These are phyloP conservation scores for Peterozyma toletana DNA, from an alignment of 805 yeast genomes.

Conservation along the genomic window DNA sequence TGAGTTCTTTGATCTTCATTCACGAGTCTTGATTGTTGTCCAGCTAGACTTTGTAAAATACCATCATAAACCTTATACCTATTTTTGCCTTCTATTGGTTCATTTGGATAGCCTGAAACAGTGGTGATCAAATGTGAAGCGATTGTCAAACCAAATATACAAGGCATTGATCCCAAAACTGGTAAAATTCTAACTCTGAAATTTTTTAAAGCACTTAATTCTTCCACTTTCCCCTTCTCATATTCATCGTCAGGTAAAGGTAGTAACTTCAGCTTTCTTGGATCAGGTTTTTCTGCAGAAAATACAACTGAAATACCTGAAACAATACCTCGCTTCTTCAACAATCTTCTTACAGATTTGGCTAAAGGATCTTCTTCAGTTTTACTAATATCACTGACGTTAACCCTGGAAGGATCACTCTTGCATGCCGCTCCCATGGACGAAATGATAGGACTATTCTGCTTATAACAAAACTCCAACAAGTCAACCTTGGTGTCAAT, in stretches of 20 bases:
- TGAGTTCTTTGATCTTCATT: constrained; percentile 71
- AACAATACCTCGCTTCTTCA: constrained; percentile 71
- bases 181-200: constrained; percentile 94
- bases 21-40: constrained; percentile 78
- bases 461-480: constrained; percentile 59
- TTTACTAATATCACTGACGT: constrained; percentile 79
- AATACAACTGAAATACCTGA: constrained; percentile 81
- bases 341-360: constrained; percentile 75
- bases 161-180: constrained; percentile 95
- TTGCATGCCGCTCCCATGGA: constrained; percentile 98
- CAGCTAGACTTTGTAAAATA: constrained; percentile 74
- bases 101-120: constrained; percentile 84
- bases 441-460: constrained; percentile 63
- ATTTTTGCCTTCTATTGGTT: constrained; percentile 86
- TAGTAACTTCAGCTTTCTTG: constrained; percentile 79
- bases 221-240: constrained; percentile 76
- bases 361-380: constrained; percentile 95
- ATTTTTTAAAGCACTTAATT: constrained; percentile 78
- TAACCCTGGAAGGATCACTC: constrained; percentile 88
- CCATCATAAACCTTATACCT: constrained; percentile 82
- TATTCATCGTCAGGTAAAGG: constrained; percentile 82
- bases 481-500: constrained; percentile 95
- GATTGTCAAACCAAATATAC: constrained; percentile 85
- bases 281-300: constrained; percentile 95
- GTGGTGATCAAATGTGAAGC: constrained; percentile 77